phyloP scores from a whole-genome alignment of 352 stramenopile genomes.

The Phytophthora sojae region DNA sequence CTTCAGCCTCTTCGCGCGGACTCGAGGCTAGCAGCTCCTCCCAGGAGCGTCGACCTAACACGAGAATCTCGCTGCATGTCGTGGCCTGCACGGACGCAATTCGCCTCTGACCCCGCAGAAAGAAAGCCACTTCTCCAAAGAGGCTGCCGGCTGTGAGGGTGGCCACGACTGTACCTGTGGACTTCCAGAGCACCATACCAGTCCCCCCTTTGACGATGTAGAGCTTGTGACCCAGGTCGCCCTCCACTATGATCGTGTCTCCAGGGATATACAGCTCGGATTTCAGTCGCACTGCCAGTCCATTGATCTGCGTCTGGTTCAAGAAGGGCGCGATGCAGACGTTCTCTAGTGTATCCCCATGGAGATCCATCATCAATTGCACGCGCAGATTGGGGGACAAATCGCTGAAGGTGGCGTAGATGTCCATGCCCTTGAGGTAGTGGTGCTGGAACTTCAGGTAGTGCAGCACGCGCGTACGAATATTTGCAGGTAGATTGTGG shows the following conservation, averaged over 20 bases:
- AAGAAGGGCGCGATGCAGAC: constrained; percentile 68
- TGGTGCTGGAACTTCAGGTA: constrained; percentile 80
- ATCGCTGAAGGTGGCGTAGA: constrained; percentile 78
- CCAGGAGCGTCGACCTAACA: constrained; percentile 61
- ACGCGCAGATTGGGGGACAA: constrained; percentile 72
- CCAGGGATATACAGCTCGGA: constrained; percentile 79
- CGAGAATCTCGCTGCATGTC: constrained; percentile 67
- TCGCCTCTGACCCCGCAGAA: constrained; percentile 61
- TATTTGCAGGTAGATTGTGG: constrained; percentile 60
- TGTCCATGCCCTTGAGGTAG: constrained; percentile 74
- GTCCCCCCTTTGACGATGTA: constrained; percentile 77
- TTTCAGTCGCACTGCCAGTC: constrained; percentile 63
- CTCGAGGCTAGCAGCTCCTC: constrained; percentile 57
- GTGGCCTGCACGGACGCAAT: constrained; percentile 74
- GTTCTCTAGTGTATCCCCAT: constrained; percentile 58
- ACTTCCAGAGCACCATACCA: constrained; percentile 74
- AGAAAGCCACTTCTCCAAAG: constrained; percentile 85
- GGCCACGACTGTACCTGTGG: constrained; percentile 66
- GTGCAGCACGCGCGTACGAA: constrained; percentile 66
- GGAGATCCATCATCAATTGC: constrained; percentile 79
- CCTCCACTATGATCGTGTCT: constrained; percentile 75
- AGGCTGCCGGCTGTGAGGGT: constrained; percentile 60
- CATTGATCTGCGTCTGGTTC: constrained; percentile 60
- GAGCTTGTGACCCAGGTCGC: constrained; percentile 70
- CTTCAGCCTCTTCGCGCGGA: constrained; percentile 46